phyloP scores from a whole-genome alignment of 1,139 yeast species.

The Suhomyces wounanorum region DNA sequence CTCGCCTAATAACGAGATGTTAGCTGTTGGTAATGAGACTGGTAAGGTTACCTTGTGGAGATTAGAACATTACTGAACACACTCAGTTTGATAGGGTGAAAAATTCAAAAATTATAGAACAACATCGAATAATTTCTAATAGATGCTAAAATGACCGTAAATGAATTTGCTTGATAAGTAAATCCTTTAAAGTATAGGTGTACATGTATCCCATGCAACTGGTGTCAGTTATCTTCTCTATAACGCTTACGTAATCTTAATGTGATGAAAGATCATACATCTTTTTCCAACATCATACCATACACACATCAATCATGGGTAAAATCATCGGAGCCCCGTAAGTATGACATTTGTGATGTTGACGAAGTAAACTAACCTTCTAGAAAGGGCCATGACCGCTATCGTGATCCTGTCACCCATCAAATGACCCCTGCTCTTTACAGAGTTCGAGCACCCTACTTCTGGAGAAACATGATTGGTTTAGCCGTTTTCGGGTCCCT shows the following conservation, averaged over 20 bases:
- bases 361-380: conserved; percentile 16
- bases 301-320: conserved; percentile 25
- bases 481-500: conserved; percentile 60
- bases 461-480: conserved; percentile 70
- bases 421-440: conserved; percentile 93
- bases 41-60: conserved; percentile 93
- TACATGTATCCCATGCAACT: no score
- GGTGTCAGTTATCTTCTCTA: no score
- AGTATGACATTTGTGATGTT: conserved; percentile 17
- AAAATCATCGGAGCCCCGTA: conserved; percentile 43
- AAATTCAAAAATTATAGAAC: not conserved
- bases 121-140: not conserved
- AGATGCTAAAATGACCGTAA: not conserved
- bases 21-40: conserved; percentile 87
- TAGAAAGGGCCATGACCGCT: conserved; percentile 40
- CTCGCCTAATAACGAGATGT: conserved; percentile 79
- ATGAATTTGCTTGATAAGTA: not conserved
- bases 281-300: conserved; percentile 4
- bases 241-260: not conserved
- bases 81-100: not conserved
- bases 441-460: conserved; percentile 84
- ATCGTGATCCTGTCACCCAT: conserved; percentile 76
- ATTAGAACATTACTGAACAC: conserved; percentile 65
- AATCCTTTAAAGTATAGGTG: not conserved
- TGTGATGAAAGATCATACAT: not conserved